Percentiles rank a stretch among this genome's conserved stretches.
phyloP scores from a whole-genome alignment of 805 yeast species.

The Yarrowia osloensis region DNA sequence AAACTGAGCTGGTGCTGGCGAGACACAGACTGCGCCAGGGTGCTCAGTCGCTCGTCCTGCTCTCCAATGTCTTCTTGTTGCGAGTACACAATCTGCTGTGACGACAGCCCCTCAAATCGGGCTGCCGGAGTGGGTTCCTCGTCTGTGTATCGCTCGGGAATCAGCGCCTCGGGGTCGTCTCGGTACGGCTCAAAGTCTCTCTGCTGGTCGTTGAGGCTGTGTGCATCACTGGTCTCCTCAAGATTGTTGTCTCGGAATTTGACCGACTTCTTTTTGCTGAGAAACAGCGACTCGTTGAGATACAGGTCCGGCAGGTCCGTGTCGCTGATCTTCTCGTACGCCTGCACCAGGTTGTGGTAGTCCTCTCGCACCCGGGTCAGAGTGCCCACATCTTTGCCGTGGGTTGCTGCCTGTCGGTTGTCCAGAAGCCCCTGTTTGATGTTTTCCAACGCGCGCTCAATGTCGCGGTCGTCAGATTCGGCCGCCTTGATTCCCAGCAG shows the following conservation, averaged over 20 bases:
- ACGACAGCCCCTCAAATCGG: conserved; percentile 21
- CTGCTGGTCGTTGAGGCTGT: conserved; percentile 19
- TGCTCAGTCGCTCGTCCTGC: conserved; percentile 46
- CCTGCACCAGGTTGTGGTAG: conserved; percentile 27
- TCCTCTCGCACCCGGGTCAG: conserved; percentile 17
- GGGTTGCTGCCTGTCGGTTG: conserved; percentile 16
- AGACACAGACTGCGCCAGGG: conserved; percentile 43
- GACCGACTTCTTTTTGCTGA: conserved; percentile 23
- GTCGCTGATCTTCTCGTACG: conserved; percentile 17
- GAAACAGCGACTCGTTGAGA: conserved; percentile 27
- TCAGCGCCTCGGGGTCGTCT: conserved; percentile 38
- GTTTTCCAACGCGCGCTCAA: conserved; percentile 36
- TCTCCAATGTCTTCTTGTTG: conserved; percentile 42
- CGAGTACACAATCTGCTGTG: conserved; percentile 33
- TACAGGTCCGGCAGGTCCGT: conserved; percentile 19
- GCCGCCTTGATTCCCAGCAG: conserved; percentile 39
- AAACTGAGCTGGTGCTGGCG: conserved; percentile 46
- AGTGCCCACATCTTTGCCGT: conserved; percentile 28
- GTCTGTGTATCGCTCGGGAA: conserved; percentile 16
- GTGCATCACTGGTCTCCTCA: conserved; percentile 14
- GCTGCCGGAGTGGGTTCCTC: conserved; percentile 23
- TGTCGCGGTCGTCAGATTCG: conserved; percentile 39
- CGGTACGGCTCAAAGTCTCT: conserved; percentile 37
- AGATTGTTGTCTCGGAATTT: conserved; percentile 21
- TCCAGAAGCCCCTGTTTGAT: conserved; percentile 37